Percentiles rank a stretch among this genome's conserved stretches.
These are phyloP conservation scores for Saitozyma sp. DNA, from an alignment of 768 basidiomycete species.

Conservation along the genomic window DNA sequence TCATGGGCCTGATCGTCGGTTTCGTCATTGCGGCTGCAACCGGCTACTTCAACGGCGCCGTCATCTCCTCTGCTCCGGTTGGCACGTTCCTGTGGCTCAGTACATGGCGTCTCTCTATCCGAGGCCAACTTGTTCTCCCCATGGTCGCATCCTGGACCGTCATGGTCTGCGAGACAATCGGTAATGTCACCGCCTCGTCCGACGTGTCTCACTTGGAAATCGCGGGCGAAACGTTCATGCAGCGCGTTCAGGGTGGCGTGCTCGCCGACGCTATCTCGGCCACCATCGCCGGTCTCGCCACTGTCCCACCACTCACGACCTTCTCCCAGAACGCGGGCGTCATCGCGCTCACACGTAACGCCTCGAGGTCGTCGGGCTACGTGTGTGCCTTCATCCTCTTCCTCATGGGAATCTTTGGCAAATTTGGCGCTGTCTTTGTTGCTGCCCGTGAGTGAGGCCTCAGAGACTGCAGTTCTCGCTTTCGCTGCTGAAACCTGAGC, in stretches of 20 bases:
- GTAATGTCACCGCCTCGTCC: slow-evolving; percentile 26
- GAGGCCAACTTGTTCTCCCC: slow-evolving; percentile 25
- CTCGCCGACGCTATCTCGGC: slow-evolving; percentile 25
- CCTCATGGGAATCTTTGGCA: slow-evolving; percentile 62
- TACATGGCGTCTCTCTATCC: slow-evolving; percentile 17
- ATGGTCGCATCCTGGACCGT: slow-evolving; percentile 32
- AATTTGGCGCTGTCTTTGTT: slow-evolving; percentile 78
- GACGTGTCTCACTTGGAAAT: slow-evolving; percentile 24
- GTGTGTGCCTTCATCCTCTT: slow-evolving; percentile 28
- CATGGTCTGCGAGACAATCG: slow-evolving; percentile 29
- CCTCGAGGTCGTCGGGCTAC: slow-evolving; percentile 20
- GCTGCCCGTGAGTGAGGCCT: slow-evolving; percentile 79
- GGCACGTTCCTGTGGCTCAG: slow-evolving; percentile 25
- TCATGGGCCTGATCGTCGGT: slow-evolving; percentile 27
- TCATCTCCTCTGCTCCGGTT: slow-evolving; percentile 20
- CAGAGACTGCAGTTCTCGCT: too few species aligned
- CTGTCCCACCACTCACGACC: slow-evolving; percentile 29
- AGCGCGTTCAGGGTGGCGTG: slow-evolving; percentile 27
- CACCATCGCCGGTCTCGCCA: slow-evolving; percentile 29
- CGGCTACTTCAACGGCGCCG: slow-evolving; percentile 23
- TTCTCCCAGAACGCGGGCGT: slow-evolving; percentile 36
- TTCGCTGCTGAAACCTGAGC: too few species aligned
- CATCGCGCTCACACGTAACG: slow-evolving; percentile 30
- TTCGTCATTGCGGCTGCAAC: slow-evolving; percentile 29
- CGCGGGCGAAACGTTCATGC: slow-evolving; percentile 23